Evolutionary conservation across 2,329 filamentous ascomycete species (phyloP).

Genomic region (Talaromyces piceae): DNA sequence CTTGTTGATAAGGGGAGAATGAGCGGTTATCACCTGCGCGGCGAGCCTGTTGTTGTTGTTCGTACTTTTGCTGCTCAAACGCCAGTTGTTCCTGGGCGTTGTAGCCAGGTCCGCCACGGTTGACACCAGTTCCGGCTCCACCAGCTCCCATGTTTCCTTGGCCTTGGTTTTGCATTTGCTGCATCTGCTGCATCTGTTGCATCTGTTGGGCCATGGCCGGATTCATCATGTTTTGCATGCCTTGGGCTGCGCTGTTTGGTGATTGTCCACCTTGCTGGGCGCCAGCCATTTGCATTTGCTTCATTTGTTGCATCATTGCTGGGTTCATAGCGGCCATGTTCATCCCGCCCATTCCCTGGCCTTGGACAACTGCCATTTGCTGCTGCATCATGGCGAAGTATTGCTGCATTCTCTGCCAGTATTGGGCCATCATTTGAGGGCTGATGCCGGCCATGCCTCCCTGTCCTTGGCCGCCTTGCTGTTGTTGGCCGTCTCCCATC

Average conservation of each 20-base stretch:
- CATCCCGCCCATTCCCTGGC: slow-evolving; percentile 38
- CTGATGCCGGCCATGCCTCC: slow-evolving; percentile 61
- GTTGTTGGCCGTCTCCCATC: slow-evolving; percentile 36
- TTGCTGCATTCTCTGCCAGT: slow-evolving; percentile 97
- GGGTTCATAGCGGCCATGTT: slow-evolving; percentile 61
- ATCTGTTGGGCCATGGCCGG: slow-evolving; percentile 69
- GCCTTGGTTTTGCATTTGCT: slow-evolving; percentile 40
- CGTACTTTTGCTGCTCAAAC: slow-evolving; percentile 73
- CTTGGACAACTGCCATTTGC: slow-evolving; percentile 59
- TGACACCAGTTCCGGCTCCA: slow-evolving; percentile 27
- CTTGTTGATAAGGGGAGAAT: slow-evolving; percentile 42
- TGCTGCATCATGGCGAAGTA: slow-evolving; percentile 95
- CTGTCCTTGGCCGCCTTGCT: slow-evolving; percentile 38
- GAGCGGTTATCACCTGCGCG: slow-evolving; percentile 40
- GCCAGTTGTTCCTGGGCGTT: slow-evolving; percentile 65
- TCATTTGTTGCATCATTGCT: slow-evolving; percentile 67
- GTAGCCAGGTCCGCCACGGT: slow-evolving; percentile 48
- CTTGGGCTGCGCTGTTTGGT: slow-evolving; percentile 46
- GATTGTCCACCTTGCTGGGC: slow-evolving; percentile 28
- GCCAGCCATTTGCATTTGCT: slow-evolving; percentile 47
- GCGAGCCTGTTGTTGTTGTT: slow-evolving; percentile 59
- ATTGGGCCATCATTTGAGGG: slow-evolving; percentile 95
- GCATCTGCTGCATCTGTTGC: slow-evolving; percentile 61
- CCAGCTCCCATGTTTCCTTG: slow-evolving; percentile 24
- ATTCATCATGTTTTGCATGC: slow-evolving; percentile 53